Percentiles rank a stretch among this genome's conserved stretches.
Conservation (phyloP, 2,329 filamentous ascomycete genomes). For the Alternaria burnsii region DNA sequence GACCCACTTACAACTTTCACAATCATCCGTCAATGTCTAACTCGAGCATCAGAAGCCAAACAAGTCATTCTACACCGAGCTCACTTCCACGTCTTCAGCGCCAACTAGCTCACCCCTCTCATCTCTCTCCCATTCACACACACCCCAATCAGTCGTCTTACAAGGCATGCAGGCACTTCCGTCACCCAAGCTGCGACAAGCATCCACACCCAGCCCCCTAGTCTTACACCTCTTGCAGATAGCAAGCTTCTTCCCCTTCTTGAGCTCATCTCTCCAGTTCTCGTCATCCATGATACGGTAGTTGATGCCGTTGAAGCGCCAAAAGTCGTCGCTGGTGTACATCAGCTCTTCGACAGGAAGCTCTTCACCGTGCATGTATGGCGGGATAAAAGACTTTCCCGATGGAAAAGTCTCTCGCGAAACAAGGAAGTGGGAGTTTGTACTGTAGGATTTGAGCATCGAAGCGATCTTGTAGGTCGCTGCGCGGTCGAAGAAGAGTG, state of each 20-base stretch:
- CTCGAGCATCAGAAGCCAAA: neutral
- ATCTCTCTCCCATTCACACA: conserved; percentile 21
- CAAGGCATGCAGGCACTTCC: conserved; percentile 28
- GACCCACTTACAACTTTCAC: no score
- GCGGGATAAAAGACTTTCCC: conserved; percentile 38
- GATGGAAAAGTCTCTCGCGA: conserved; percentile 33
- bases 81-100: neutral
- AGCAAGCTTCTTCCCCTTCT: conserved; percentile 16
- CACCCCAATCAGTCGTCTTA: conserved; percentile 3
- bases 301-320: conserved; percentile 37
- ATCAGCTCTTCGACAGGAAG: conserved; percentile 35
- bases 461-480: conserved; percentile 39
- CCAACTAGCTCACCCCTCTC: neutral
- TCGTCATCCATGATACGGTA: conserved; percentile 39
- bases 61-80: neutral
- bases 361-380: conserved; percentile 49
- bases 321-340: conserved; percentile 43
- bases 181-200: conserved; percentile 27
- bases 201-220: conserved; percentile 14
- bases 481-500: conserved; percentile 32
- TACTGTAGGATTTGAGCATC: conserved; percentile 26
- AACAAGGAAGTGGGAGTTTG: conserved; percentile 32
- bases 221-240: conserved; percentile 23
- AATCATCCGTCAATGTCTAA: neutral
- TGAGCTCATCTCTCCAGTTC: conserved; percentile 22